Conservation (phyloP, 129 eudicot species). For the Helichrysum umbraculigerum region DNA sequence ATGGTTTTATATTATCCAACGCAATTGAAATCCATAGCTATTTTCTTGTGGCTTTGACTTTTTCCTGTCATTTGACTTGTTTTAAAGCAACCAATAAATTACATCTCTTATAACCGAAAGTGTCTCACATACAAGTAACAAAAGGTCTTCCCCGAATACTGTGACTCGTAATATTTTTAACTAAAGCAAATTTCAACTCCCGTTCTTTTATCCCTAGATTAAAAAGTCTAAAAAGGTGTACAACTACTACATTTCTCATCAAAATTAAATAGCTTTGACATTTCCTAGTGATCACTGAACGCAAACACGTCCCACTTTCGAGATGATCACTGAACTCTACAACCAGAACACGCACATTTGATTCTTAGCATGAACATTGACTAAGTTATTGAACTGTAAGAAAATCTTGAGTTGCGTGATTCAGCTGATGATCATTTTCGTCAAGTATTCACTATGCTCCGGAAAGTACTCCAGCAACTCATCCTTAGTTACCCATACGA, state of each 20-base stretch:
- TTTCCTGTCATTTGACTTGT: too few species aligned
- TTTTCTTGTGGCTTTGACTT: background rate
- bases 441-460: conserved; percentile 69
- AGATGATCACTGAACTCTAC: conserved; percentile 11
- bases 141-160: background rate
- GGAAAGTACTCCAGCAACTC: conserved; percentile 87
- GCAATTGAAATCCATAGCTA: background rate
- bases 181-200: background rate
- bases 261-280: conserved; percentile 4
- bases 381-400: conserved; percentile 15
- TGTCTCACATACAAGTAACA: background rate
- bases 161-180: background rate
- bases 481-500: conserved; percentile 85
- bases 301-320: background rate
- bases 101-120: background rate
- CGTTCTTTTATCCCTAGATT: background rate
- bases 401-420: conserved; percentile 8
- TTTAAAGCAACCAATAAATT: background rate
- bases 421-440: conserved; percentile 83
- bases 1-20: background rate
- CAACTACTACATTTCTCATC: conserved; percentile 9
- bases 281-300: conserved; percentile 9
- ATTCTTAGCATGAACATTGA: background rate
- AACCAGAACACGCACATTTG: conserved; percentile 20
- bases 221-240: background rate